A percentile compares a stretch with the other conserved stretches of the same genome.
These are phyloP conservation scores for Solidago caesia DNA, from an alignment of 129 eudicot genomes.

Conservation along the genomic window DNA sequence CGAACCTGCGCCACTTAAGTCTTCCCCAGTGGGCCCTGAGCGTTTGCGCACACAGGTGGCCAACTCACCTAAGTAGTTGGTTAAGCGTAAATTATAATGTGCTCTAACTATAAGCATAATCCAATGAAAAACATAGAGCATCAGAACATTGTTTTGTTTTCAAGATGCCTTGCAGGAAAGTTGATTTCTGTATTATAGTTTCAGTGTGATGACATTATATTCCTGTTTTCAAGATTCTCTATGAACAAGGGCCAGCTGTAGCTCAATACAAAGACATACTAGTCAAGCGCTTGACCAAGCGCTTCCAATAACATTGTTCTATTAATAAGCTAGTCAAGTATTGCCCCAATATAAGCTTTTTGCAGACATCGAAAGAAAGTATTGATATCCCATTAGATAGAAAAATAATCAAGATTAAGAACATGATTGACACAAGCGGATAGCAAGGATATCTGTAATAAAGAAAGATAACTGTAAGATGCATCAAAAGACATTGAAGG, in stretches of 20 bases:
- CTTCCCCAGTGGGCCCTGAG: too few species aligned
- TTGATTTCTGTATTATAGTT: background rate
- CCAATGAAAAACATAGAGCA: background rate
- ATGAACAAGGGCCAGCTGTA: background rate
- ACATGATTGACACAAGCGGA: conserved; percentile 15
- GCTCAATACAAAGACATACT: background rate
- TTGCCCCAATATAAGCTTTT: background rate
- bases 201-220: background rate
- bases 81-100: conserved; percentile 1
- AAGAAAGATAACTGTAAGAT: background rate
- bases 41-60: too few species aligned
- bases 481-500: conserved; percentile 25
- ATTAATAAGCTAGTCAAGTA: conserved; percentile 1
- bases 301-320: conserved; percentile 5
- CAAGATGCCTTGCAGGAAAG: background rate
- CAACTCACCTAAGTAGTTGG: too few species aligned
- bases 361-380: background rate
- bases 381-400: conserved; percentile 8
- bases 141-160: background rate
- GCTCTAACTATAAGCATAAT: conserved; percentile 12
- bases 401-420: conserved; percentile 2
- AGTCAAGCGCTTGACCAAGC: background rate
- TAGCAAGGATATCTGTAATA: background rate
- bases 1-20: too few species aligned
- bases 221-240: conserved; percentile 7